Evolutionary conservation across 1,284 basidiomycete species (phyloP).

Genomic region (Takashimella koratensis): DNA sequence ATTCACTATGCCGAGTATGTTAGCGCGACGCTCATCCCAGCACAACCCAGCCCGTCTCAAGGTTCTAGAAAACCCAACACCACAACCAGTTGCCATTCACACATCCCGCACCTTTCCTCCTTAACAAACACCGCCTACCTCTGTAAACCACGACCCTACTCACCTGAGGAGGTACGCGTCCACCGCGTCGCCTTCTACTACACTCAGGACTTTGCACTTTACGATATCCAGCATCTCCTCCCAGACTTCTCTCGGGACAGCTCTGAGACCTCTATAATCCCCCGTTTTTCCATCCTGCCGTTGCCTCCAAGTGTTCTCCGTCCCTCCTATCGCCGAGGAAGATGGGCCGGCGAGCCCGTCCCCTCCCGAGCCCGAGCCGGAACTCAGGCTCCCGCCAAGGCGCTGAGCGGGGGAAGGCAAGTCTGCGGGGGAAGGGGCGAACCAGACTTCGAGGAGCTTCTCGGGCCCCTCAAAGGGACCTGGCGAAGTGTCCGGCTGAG

Average conservation of each 20-base stretch:
- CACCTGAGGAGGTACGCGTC: constrained; percentile 96
- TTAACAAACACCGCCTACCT: no score
- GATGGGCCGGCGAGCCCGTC: neutral
- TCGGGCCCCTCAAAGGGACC: constrained; percentile 62
- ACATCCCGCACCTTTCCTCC: no score
- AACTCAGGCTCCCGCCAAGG: neutral
- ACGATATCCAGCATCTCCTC: constrained; percentile 97
- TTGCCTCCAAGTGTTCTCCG: neutral
- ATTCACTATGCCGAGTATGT: constrained; percentile 66
- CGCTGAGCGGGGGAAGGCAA: constrained; percentile 48
- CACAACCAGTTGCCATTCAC: no score
- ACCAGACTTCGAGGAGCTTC: constrained; percentile 98
- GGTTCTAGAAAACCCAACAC: no score
- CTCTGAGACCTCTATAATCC: constrained; percentile 48
- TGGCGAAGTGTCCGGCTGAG: constrained; percentile 31
- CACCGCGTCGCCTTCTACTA: constrained; percentile 77
- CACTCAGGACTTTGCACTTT: constrained; percentile 92
- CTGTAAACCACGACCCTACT: no score
- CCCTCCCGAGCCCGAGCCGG: no score
- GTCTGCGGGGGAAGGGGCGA: constrained; percentile 68
- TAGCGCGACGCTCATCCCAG: neutral
- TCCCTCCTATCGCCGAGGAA: no score
- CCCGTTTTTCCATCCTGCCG: neutral
- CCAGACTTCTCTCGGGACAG: constrained; percentile 75
- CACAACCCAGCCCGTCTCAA: neutral